Percentiles rank a stretch among this genome's conserved stretches.
Conservation (phyloP, 352 stramenopile species). For the Phytophthora citrophthora region DNA sequence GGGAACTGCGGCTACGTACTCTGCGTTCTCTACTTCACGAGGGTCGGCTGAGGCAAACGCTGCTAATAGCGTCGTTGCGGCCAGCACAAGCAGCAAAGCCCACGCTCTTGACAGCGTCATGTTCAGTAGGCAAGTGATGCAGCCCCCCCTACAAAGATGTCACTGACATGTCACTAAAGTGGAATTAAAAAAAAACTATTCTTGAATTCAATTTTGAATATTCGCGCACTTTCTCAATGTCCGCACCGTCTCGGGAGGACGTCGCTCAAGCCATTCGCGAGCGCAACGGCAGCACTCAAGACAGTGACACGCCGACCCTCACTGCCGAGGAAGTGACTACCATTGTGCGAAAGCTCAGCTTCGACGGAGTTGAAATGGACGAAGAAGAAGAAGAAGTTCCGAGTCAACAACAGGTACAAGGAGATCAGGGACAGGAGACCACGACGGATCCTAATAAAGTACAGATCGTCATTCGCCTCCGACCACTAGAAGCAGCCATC, state of each 20-base stretch:
- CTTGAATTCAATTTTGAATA: slow-evolving; percentile 5
- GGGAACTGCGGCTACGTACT: slow-evolving; percentile 42
- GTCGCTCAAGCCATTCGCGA: slow-evolving; percentile 27
- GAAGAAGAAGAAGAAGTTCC: slow-evolving; percentile 17
- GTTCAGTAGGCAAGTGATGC: slow-evolving; percentile 1
- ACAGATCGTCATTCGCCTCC: slow-evolving; percentile 78
- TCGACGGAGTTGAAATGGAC: slow-evolving; percentile 51
- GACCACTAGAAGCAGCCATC: slow-evolving; percentile 37
- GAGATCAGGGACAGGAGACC: slow-evolving; percentile 19
- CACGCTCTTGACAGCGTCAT: slow-evolving; percentile 17
- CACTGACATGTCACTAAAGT: slow-evolving; percentile 9
- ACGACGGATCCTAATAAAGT: slow-evolving; percentile 29
- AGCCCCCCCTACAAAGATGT: background rate
- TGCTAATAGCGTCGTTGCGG: slow-evolving; percentile 41
- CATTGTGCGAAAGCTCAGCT: slow-evolving; percentile 71
- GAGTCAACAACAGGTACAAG: background rate
- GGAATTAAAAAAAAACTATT: background rate
- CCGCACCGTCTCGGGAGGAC: slow-evolving; percentile 20
- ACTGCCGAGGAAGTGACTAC: slow-evolving; percentile 10
- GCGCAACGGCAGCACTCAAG: slow-evolving; percentile 21
- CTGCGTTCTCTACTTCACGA: slow-evolving; percentile 63
- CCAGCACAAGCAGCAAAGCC: slow-evolving; percentile 35
- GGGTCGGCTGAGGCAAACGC: slow-evolving; percentile 46
- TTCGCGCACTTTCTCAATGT: slow-evolving; percentile 24
- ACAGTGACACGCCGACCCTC: slow-evolving; percentile 19